Conservation (phyloP, 176 grass and related monocot species). For the Carex pumila region DNA sequence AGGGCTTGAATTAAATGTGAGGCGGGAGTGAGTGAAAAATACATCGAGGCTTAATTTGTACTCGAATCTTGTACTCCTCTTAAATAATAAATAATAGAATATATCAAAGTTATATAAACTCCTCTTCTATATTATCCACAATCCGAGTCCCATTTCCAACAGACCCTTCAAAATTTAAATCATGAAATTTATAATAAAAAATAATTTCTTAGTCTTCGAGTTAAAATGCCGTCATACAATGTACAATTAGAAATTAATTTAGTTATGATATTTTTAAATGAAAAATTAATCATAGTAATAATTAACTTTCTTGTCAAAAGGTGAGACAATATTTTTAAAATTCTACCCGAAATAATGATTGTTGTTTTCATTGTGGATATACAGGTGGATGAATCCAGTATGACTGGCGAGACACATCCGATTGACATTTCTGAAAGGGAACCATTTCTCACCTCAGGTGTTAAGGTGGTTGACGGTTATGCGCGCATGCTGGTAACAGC, state of each 20-base stretch:
- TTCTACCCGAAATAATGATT: neutral
- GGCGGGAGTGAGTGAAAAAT: no score
- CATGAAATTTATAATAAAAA: neutral
- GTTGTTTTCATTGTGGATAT: neutral
- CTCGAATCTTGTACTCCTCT: no score
- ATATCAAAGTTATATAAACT: no score
- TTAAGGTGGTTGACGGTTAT: constrained; percentile 68
- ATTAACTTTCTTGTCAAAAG: neutral
- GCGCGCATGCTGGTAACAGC: constrained; percentile 62
- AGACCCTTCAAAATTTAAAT: neutral
- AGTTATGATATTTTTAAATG: neutral
- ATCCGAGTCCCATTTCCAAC: no score
- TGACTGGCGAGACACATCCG: constrained; percentile 71
- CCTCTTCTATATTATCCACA: no score
- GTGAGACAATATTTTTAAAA: neutral
- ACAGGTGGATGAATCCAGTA: constrained; percentile 77
- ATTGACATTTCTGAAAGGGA: constrained; percentile 24
- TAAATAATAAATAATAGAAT: no score
- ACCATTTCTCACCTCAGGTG: constrained; percentile 65
- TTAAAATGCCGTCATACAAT: neutral
- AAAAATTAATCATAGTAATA: neutral
- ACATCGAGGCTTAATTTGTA: no score
- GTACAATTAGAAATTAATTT: neutral
- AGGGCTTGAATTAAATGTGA: no score
- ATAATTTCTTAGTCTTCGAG: neutral